Conservation (phyloP, 768 basidiomycete species). For the Rhodotorula taiwanensis region DNA sequence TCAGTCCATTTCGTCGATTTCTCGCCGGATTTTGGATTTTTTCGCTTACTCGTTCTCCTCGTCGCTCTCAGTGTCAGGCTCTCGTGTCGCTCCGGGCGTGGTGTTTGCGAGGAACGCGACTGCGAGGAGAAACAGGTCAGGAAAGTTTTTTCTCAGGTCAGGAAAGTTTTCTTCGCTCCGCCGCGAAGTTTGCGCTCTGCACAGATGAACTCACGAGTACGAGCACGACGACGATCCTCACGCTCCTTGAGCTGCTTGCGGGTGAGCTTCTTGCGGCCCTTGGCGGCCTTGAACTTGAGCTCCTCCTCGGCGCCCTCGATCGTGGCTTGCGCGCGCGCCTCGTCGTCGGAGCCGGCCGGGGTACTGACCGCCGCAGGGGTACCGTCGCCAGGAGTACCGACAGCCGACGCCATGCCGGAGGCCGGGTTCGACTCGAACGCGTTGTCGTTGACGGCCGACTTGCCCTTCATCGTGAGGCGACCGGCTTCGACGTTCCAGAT, state of each 20-base stretch:
- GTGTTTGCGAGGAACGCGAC: conserved; percentile 35
- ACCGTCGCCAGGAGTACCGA: conserved; percentile 18
- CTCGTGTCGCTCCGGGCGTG: conserved; percentile 21
- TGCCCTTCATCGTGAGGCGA: conserved; percentile 78
- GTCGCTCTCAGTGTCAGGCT: conserved; percentile 35
- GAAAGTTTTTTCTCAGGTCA: too few species aligned
- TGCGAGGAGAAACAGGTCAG: background rate
- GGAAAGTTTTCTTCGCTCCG: too few species aligned
- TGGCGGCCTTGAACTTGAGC: conserved; percentile 38
- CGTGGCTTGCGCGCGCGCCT: conserved; percentile 20
- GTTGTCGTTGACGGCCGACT: conserved; percentile 76
- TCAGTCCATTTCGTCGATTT: too few species aligned
- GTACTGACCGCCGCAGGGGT: conserved; percentile 25
- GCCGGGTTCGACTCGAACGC: conserved; percentile 50
- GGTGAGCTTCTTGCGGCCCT: conserved; percentile 35
- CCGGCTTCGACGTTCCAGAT: conserved; percentile 91
- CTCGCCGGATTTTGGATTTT: too few species aligned
- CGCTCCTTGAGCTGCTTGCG: conserved; percentile 37
- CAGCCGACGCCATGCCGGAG: conserved; percentile 15
- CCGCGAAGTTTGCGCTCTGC: background rate
- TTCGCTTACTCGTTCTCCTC: conserved; percentile 10
- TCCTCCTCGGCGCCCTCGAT: conserved; percentile 17
- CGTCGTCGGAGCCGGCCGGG: conserved; percentile 33
- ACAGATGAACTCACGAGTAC: conserved; percentile 16
- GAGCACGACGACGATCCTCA: conserved; percentile 35